These are phyloP conservation scores for Fusarium sp. DNA, from an alignment of 2,329 filamentous ascomycete genomes.

Conservation along the genomic window DNA sequence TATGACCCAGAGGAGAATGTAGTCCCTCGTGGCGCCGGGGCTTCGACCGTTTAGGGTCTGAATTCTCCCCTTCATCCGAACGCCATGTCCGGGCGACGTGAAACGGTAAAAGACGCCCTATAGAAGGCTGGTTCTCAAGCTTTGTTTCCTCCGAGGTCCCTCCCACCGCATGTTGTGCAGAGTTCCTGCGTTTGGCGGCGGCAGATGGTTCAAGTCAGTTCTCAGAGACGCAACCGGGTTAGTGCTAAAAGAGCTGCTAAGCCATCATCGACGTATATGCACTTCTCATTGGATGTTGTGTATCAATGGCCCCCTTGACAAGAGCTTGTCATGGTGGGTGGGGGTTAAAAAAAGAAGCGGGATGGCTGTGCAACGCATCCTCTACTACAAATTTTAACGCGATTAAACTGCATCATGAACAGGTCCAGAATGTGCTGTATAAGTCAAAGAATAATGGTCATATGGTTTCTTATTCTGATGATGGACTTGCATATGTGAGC, in stretches of 20 bases:
- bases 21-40: slow-evolving; percentile 38
- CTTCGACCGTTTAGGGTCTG: slow-evolving; percentile 42
- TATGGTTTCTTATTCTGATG: slow-evolving; percentile 3
- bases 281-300: slow-evolving; percentile 41
- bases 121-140: slow-evolving; percentile 36
- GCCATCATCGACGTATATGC: slow-evolving; percentile 37
- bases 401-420: slow-evolving; percentile 1
- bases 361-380: slow-evolving; percentile 47
- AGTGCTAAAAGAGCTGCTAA: slow-evolving; percentile 29
- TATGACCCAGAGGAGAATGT: slow-evolving; percentile 23
- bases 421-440: not conserved
- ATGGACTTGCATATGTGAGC: slow-evolving; percentile 9
- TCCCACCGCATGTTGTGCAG: slow-evolving; percentile 42
- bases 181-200: slow-evolving; percentile 45
- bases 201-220: slow-evolving; percentile 39
- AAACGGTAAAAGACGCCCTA: slow-evolving; percentile 43
- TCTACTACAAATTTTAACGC: slow-evolving; percentile 12
- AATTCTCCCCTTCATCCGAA: slow-evolving; percentile 33
- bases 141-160: slow-evolving; percentile 27
- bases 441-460: slow-evolving; percentile 10
- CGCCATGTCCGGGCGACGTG: slow-evolving; percentile 35
- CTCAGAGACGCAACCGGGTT: slow-evolving; percentile 36
- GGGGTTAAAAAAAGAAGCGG: slow-evolving; percentile 49
- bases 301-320: slow-evolving; percentile 24
- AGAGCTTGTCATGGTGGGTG: slow-evolving; percentile 27